Evolutionary conservation across 148 eudicot species (phyloP), one percentile per base, ranked within the genome.

Genomic region (Polygonum maritimum): DNA sequence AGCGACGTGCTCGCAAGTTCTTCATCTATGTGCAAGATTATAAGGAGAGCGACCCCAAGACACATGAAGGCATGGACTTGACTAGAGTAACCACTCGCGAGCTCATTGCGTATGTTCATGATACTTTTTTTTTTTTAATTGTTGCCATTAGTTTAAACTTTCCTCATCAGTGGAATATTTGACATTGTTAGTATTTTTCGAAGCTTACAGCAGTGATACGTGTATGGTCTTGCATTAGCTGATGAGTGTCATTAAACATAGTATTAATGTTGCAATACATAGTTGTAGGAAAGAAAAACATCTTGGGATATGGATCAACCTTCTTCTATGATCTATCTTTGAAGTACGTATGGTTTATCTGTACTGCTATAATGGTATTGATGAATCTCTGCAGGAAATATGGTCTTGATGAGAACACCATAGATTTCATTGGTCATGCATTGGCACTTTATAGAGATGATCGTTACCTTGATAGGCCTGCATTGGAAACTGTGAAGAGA

Each of bases 371-470:
- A 36, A 67, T 60, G 44, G 10, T 36, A 36, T n/a, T 4, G 4
- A 44, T 2, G 45, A 45, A 9, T 72, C 1, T 72, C 38, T 21
- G 76, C 96, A 94, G 97, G 74, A 94, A 92, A 86, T 95, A 86
- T 81, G 98, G 97, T 76, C 98, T 95, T 76, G 91, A 87, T 87
- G 97, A 89, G 80, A 90, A 92, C 84, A 95, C 97, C 73, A 77
- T 90, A 76, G 98, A 95, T 78, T 92, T 92, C 78, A 95, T 95
- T 78, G 97, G 98, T 80, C 98, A 95, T 80, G 87, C 98, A 41
- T 55, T 92, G 86, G 97, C 98, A 52, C 94, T 92, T 76, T 96
- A 92, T 81, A 89, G 92, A 81, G 96, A 95, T 86, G 98, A 95
- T 79, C 84, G 83, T 47, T 95, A 89, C 82, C 89, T 95, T 57